These are phyloP conservation scores for Pyrenophora seminiperda DNA, from an alignment of 2,329 filamentous ascomycete species.

Conservation along the genomic window DNA sequence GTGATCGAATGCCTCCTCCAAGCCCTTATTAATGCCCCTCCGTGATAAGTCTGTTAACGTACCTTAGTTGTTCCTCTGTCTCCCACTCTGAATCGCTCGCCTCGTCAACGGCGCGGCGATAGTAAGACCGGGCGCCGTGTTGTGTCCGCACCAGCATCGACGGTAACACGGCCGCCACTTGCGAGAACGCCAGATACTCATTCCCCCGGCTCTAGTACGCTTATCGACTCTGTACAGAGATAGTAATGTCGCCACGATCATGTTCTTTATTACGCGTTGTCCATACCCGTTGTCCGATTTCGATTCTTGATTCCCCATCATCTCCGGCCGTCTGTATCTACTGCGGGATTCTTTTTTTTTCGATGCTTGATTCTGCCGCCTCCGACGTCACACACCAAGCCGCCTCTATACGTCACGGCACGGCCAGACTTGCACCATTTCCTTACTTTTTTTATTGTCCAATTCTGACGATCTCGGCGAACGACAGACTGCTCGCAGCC, in stretches of 20 bases:
- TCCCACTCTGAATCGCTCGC: constrained; percentile 20
- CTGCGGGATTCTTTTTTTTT: background rate
- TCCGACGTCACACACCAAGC: background rate
- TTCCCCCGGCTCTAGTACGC: constrained; percentile 40
- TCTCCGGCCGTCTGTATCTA: constrained; percentile 19
- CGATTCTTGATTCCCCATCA: constrained; percentile 31
- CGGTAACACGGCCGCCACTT: constrained; percentile 24
- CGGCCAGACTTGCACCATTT: background rate
- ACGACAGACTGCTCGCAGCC: constrained; percentile 15
- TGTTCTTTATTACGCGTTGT: constrained; percentile 32
- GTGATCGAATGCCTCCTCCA: constrained; percentile 41
- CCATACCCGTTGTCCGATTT: constrained; percentile 23
- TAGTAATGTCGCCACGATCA: constrained; percentile 44
- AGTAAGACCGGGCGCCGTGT: constrained; percentile 8
- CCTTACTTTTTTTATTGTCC: constrained; percentile 3
- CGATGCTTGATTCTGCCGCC: background rate
- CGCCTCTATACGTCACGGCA: background rate
- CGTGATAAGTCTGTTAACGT: constrained; percentile 31
- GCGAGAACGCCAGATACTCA: constrained; percentile 24
- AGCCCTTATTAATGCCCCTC: constrained; percentile 31
- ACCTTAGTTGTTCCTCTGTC: constrained; percentile 31
- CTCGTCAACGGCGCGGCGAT: constrained; percentile 6
- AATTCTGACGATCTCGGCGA: constrained; percentile 12
- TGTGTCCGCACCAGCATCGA: constrained; percentile 11
- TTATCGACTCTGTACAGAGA: constrained; percentile 32